Evolutionary conservation across 2,329 filamentous ascomycete species (phyloP).

Genomic region (Botrytis medusae): DNA sequence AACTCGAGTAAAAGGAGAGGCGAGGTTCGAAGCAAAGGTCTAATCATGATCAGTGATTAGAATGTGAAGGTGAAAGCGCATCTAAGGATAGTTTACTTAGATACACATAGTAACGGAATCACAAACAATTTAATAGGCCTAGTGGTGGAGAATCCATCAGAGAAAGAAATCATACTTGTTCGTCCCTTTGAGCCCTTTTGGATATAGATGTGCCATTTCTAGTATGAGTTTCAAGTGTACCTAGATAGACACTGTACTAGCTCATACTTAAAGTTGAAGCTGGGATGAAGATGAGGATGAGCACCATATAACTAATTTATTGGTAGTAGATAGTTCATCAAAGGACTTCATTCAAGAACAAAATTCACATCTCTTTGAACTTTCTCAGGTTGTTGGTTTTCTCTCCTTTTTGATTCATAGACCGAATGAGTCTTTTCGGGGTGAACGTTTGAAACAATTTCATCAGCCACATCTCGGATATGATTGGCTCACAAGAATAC

Average conservation of each 20-base stretch:
- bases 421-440: slow-evolving; percentile 4
- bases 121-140: not conserved
- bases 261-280: not conserved
- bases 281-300: not conserved
- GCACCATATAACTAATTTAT: not conserved
- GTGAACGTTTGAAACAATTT: slow-evolving; percentile 12
- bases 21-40: not conserved
- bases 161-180: not conserved
- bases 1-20: not conserved
- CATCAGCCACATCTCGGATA: slow-evolving; percentile 15
- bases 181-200: not conserved
- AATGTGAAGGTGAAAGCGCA: not conserved
- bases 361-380: not conserved
- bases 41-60: not conserved
- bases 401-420: not conserved
- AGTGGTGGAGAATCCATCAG: not conserved
- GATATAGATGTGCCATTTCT: not conserved
- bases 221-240: not conserved
- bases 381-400: not conserved
- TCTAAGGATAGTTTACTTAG: not conserved
- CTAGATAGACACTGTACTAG: not conserved
- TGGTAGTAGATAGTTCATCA: not conserved
- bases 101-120: not conserved
- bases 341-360: not conserved
- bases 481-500: slow-evolving; percentile 10